phyloP scores from a whole-genome alignment of 768 basidiomycete genomes.

The Kwoniella newhampshirensis region DNA sequence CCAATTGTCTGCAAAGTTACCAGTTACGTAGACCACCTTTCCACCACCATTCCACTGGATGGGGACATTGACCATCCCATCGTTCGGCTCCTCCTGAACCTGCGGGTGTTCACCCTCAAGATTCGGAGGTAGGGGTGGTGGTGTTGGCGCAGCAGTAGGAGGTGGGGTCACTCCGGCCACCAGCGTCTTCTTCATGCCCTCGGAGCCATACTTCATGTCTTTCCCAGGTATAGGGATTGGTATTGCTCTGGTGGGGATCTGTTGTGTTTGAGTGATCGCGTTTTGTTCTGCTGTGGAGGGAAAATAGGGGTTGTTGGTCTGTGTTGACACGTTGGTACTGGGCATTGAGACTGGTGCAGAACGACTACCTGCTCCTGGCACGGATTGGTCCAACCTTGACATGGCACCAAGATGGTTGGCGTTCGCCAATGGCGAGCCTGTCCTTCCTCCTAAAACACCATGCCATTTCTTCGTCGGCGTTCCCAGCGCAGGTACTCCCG shows the following conservation, averaged over 20 bases:
- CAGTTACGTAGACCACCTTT: constrained; percentile 53
- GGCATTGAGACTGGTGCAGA: constrained; percentile 19
- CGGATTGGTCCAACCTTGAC: constrained; percentile 28
- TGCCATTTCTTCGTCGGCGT: constrained; percentile 30
- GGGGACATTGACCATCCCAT: constrained; percentile 48
- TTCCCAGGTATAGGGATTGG: constrained; percentile 29
- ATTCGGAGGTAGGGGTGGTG: constrained; percentile 8
- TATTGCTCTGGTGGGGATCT: constrained; percentile 10
- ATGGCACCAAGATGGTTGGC: constrained; percentile 31
- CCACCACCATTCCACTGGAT: constrained; percentile 55
- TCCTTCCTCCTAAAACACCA: constrained; percentile 34
- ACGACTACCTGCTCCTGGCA: background rate
- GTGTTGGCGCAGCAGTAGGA: constrained; percentile 29
- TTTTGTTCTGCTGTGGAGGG: constrained; percentile 27
- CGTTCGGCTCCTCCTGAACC: constrained; percentile 5
- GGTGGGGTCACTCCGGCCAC: constrained; percentile 19
- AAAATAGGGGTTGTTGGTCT: constrained; percentile 43
- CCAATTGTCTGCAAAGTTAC: constrained; percentile 55
- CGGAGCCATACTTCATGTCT: constrained; percentile 3
- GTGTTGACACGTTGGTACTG: constrained; percentile 6
- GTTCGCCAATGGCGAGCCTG: constrained; percentile 28
- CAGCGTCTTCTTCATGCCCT: background rate
- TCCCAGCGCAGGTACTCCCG: background rate
- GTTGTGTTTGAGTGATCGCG: constrained; percentile 3
- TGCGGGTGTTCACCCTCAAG: constrained; percentile 1